These are phyloP conservation scores for Typha latifolia DNA, from an alignment of 176 grass and related monocot species.

Conservation along the genomic window DNA sequence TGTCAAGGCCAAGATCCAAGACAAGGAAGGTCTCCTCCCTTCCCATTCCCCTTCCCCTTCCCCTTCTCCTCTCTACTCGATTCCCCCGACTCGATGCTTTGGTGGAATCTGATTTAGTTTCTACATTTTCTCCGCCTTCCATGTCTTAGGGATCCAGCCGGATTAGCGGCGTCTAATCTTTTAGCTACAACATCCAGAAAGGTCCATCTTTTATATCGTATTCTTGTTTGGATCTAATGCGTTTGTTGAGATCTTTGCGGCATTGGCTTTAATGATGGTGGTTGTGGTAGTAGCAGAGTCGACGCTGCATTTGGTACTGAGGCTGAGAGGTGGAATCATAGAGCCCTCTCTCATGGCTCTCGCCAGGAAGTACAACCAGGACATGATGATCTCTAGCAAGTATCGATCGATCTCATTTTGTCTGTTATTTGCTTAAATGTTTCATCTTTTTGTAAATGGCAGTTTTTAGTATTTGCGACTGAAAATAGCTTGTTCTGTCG, in stretches of 20 bases:
- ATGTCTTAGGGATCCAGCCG: constrained; percentile 54
- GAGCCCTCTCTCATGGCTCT: constrained; percentile 85
- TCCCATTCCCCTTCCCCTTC: too few species aligned
- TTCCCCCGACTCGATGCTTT: background rate
- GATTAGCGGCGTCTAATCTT: constrained; percentile 96
- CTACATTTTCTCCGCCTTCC: background rate
- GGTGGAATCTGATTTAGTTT: background rate
- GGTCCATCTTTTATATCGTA: background rate
- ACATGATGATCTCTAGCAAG: constrained; percentile 96
- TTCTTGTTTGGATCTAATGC: background rate
- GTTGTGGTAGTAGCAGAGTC: constrained; percentile 31
- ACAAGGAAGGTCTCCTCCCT: constrained; percentile 58
- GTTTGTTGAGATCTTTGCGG: too few species aligned
- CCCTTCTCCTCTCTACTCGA: too few species aligned
- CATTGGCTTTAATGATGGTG: background rate
- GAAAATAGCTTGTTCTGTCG: too few species aligned
- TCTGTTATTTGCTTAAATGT: too few species aligned
- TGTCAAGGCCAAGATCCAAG: constrained; percentile 99
- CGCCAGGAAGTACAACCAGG: constrained; percentile 89
- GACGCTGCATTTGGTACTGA: constrained; percentile 75
- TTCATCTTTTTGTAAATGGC: too few species aligned
- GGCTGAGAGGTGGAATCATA: constrained; percentile 80
- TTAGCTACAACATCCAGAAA: constrained; percentile 98
- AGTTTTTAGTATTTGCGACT: too few species aligned
- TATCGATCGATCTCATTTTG: background rate